Conservation (phyloP, 2,329 filamentous ascomycete genomes). For the Pseudogymnoascus sp. region DNA sequence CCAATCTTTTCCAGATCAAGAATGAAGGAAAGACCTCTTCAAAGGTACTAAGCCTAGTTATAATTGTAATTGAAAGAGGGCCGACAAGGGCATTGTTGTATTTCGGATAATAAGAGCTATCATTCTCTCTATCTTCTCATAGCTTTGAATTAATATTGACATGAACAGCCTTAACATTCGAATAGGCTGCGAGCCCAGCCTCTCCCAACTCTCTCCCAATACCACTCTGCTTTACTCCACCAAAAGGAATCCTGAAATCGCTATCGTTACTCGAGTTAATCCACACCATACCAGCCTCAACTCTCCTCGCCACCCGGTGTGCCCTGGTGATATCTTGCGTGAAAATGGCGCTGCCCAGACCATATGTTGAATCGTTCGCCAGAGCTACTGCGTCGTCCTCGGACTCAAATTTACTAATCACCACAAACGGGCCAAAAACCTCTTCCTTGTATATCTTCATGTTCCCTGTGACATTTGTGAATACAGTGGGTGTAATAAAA, state of each 20-base stretch:
- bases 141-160: slow-evolving; percentile 28
- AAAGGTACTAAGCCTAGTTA: no score
- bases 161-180: slow-evolving; percentile 33
- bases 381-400: slow-evolving; percentile 47
- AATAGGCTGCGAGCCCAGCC: slow-evolving; percentile 37
- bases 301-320: slow-evolving; percentile 41
- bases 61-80: no score
- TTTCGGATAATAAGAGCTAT: no score
- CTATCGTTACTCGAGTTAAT: slow-evolving; percentile 36
- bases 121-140: no score
- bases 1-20: no score
- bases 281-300: slow-evolving; percentile 49
- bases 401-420: slow-evolving; percentile 43
- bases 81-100: no score
- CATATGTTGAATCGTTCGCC: slow-evolving; percentile 51
- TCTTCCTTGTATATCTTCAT: slow-evolving; percentile 46
- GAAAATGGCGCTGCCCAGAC: slow-evolving; percentile 48
- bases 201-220: slow-evolving; percentile 45
- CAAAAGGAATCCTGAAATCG: slow-evolving; percentile 43
- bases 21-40: no score
- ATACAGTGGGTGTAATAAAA: slow-evolving; percentile 53
- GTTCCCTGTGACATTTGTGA: slow-evolving; percentile 43
- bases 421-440: slow-evolving; percentile 53
- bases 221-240: slow-evolving; percentile 53
- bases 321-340: slow-evolving; percentile 44